Conservation (phyloP, 2,329 filamentous ascomycete genomes). For the Apiospora aurea region DNA sequence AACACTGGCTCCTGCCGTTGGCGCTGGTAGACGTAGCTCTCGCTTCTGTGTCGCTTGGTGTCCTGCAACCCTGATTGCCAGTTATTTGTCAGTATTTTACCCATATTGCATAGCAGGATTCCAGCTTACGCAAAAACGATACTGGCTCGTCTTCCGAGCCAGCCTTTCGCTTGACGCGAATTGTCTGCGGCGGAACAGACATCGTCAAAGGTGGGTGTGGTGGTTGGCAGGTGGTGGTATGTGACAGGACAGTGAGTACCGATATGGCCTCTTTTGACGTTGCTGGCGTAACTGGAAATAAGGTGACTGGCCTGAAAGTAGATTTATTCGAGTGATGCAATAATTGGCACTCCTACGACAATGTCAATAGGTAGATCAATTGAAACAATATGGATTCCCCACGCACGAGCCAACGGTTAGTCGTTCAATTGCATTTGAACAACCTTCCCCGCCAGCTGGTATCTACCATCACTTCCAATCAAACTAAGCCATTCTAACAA, state of each 20-base stretch:
- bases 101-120: neutral
- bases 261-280: neutral
- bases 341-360: neutral
- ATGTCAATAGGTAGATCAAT: neutral
- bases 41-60: slow-evolving; percentile 60
- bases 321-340: neutral
- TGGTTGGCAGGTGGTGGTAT: neutral
- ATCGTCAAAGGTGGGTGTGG: slow-evolving; percentile 46
- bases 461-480: neutral
- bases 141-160: slow-evolving; percentile 57
- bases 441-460: neutral
- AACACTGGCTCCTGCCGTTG: slow-evolving; percentile 46
- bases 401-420: slow-evolving; percentile 12
- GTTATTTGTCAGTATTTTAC: neutral
- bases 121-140: slow-evolving; percentile 59
- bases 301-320: neutral
- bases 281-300: neutral
- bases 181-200: slow-evolving; percentile 65
- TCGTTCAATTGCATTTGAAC: neutral
- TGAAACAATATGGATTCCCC: neutral
- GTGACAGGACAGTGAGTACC: neutral
- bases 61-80: slow-evolving; percentile 56
- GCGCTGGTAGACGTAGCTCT: slow-evolving; percentile 63
- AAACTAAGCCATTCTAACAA: neutral
- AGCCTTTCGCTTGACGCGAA: slow-evolving; percentile 68